Percentiles rank a stretch among this genome's conserved stretches.
These are phyloP conservation scores for Microthlaspi erraticum DNA, from an alignment of 345 rosid genomes.

Conservation along the genomic window DNA sequence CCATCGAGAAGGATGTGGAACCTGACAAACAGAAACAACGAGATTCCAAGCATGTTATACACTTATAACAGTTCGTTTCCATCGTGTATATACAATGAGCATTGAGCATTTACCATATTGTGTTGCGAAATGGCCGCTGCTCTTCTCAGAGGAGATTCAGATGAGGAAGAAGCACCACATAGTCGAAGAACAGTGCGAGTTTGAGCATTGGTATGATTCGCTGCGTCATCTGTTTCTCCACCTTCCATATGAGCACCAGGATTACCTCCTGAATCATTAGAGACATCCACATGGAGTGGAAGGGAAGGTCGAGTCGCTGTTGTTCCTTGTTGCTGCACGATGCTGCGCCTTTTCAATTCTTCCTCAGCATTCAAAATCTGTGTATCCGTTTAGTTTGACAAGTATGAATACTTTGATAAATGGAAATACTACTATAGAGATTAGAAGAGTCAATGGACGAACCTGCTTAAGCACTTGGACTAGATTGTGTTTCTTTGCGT, in stretches of 20 bases:
- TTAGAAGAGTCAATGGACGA: constrained; percentile 19
- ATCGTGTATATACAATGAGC: too few species aligned
- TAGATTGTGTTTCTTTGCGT: constrained; percentile 81
- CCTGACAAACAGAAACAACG: constrained; percentile 46
- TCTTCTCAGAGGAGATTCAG: constrained; percentile 84
- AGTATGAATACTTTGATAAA: constrained; percentile 1
- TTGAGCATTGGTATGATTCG: constrained; percentile 51
- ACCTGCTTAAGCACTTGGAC: constrained; percentile 94
- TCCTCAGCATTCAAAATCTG: constrained; percentile 90
- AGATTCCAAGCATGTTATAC: too few species aligned
- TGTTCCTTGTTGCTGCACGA: constrained; percentile 56
- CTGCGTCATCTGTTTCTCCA: constrained; percentile 73
- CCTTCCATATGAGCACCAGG: constrained; percentile 70
- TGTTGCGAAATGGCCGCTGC: constrained; percentile 60
- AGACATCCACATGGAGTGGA: constrained; percentile 74
- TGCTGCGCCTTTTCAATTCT: constrained; percentile 75
- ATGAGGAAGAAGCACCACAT: constrained; percentile 83
- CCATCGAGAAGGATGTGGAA: constrained; percentile 60
- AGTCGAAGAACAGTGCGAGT: constrained; percentile 64
- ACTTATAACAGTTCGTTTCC: too few species aligned
- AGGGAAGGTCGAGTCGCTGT: constrained; percentile 53
- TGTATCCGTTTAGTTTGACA: constrained; percentile 7
- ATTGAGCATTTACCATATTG: constrained; percentile 53
- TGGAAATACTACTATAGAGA: background rate
- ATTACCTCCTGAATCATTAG: constrained; percentile 65